Base-by-base conservation (phyloP, 2,329 filamentous ascomycete genomes). In the Xylaria sp. region DNA sequence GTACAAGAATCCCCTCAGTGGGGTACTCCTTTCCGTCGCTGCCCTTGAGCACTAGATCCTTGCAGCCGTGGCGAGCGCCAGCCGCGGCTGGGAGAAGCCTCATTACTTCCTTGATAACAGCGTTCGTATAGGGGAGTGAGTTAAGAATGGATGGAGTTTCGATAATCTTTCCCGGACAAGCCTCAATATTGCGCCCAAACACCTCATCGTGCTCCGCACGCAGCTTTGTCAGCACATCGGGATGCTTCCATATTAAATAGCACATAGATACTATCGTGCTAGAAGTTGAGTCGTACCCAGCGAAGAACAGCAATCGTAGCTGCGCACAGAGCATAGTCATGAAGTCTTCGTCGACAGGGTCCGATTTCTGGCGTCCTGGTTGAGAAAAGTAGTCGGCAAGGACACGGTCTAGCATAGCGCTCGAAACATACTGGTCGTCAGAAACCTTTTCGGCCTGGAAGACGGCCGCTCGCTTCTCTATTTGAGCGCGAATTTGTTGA, bases 51-150 rank as follows among this genome's bases (percentile, higher is more conserved):
- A 82, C 81, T 63, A 82, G 75, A 54, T 82, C 81, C 20, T 70
- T 69, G 39, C 67, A 74, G 23, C 81, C 82, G 15, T 68, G 69
- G 33, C 86, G 82, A 46, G 84, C 80, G 2, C 82, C 82, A 59
- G 79, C 82, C 0, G 84, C 86, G 0, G 86, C 82, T 0, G 86
- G 86, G 71, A 85, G 87, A 41, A 89, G 75, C 10, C 87, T 82
- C 20, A 89, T 78, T 0, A 83, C 80, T 76, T 90, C 88, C 72
- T 88, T 86, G 69, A 88, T 83, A 23, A 88, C 83, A 51, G 86
- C 86, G 10, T 78, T 80, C 2, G 86, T 87, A 74, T 87, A 89
- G 0, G 82, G 80, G 18, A 89, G 81, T 33, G 82, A 80, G 75
- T 85, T 86, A 63, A 89, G 80, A 15, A 85, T 79, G 39, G 82